These are phyloP conservation scores for Wickerhamiella qilinensis DNA, from an alignment of 805 yeast species.

Conservation along the genomic window DNA sequence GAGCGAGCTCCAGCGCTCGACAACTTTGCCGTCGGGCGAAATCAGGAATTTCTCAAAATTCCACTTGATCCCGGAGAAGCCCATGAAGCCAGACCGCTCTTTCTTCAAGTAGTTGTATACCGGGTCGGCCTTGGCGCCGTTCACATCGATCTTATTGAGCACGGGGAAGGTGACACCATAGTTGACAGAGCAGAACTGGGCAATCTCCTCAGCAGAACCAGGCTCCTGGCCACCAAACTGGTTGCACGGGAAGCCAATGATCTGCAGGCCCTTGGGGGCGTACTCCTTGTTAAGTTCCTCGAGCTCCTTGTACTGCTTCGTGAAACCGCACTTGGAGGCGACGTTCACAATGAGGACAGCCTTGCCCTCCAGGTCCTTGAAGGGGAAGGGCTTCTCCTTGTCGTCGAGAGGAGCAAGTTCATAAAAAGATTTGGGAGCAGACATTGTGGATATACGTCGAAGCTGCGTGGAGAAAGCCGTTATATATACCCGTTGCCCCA, in stretches of 20 bases:
- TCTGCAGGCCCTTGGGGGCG: constrained; percentile 42
- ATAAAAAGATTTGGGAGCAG: constrained; percentile 32
- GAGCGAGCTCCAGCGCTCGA: constrained; percentile 45
- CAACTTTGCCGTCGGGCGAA: constrained; percentile 40
- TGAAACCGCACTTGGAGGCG: constrained; percentile 70
- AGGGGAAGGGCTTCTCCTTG: constrained; percentile 41
- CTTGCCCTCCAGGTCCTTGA: constrained; percentile 52
- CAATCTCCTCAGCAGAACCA: constrained; percentile 50
- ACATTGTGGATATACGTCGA: neutral
- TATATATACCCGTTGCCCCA: neutral
- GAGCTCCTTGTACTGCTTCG: constrained; percentile 61
- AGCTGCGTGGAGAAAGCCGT: neutral
- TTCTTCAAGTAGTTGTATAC: constrained; percentile 64
- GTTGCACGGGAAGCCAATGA: constrained; percentile 82
- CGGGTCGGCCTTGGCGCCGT: constrained; percentile 67
- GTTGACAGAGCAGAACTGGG: constrained; percentile 55
- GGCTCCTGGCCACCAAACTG: constrained; percentile 79
- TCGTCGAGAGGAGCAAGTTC: constrained; percentile 48
- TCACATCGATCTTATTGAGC: constrained; percentile 73
- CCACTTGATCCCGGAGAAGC: constrained; percentile 65
- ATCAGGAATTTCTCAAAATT: constrained; percentile 64
- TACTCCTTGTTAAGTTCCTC: constrained; percentile 54
- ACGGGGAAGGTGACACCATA: constrained; percentile 89
- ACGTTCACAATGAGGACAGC: constrained; percentile 75
- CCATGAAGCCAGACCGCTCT: constrained; percentile 40